phyloP scores from a whole-genome alignment of 2,329 filamentous ascomycete species.

The Ceratocystis diversiconidia region DNA sequence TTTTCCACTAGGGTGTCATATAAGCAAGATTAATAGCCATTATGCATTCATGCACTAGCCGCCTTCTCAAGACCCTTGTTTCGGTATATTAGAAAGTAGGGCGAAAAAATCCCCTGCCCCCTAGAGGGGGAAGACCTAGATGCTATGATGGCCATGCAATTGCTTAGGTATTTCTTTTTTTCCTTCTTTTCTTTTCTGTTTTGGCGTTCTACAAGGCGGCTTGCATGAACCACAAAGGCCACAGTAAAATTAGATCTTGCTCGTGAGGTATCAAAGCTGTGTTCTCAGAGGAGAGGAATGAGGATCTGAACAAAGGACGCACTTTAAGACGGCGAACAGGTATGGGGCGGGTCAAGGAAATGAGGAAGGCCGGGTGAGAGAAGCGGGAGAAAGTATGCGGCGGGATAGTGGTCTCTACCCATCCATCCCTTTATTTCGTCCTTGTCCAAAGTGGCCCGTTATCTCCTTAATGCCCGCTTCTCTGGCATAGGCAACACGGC shows the following conservation, averaged over 20 bases:
- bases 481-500: not conserved
- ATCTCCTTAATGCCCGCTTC: not conserved
- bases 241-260: not conserved
- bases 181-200: too few relatives aligned
- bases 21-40: conserved; percentile 5
- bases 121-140: not conserved
- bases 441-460: not conserved
- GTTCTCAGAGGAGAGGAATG: too few relatives aligned
- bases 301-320: conserved; percentile 1
- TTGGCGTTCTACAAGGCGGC: not conserved
- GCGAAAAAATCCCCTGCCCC: not conserved
- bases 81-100: not conserved
- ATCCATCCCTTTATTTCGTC: not conserved
- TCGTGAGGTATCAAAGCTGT: not conserved
- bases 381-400: not conserved
- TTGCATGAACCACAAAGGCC: conserved; percentile 1
- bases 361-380: not conserved
- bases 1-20: not conserved
- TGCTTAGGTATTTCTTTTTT: too few relatives aligned
- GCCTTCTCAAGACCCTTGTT: not conserved
- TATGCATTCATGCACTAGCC: conserved; percentile 11
- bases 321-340: not conserved
- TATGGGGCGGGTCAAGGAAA: not conserved
- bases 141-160: too few relatives aligned
- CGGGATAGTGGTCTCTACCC: too few relatives aligned